Percentiles rank a stretch among this genome's conserved stretches.
These are phyloP conservation scores for Sporobolomyces pararoseus DNA, from an alignment of 768 basidiomycete species.

Conservation along the genomic window DNA sequence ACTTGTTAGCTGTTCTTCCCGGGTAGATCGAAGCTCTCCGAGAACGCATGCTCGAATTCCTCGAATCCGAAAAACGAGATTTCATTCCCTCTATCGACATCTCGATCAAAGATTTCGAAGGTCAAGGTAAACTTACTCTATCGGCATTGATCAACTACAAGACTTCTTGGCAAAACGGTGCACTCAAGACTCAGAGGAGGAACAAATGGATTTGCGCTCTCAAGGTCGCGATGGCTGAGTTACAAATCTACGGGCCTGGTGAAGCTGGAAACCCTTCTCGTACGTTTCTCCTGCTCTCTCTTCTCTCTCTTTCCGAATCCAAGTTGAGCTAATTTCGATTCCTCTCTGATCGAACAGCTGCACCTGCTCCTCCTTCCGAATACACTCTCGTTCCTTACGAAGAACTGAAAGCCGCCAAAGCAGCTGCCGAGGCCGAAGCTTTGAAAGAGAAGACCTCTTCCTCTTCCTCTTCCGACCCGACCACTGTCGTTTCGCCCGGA, in stretches of 20 bases:
- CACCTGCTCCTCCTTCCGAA: conserved; percentile 56
- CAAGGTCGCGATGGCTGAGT: conserved; percentile 65
- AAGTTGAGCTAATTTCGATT: not conserved
- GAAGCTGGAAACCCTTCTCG: conserved; percentile 48
- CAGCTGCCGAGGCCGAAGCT: conserved; percentile 14
- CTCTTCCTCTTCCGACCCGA: not conserved
- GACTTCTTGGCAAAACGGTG: conserved; percentile 76
- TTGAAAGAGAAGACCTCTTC: conserved; percentile 2
- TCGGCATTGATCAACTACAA: conserved; percentile 83
- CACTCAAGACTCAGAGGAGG: conserved; percentile 69
- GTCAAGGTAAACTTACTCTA: conserved; percentile 70
- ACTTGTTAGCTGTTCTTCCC: not conserved
- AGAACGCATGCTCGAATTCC: conserved; percentile 72
- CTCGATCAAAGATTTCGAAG: conserved; percentile 36
- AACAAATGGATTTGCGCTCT: conserved; percentile 92
- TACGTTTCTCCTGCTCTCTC: not conserved
- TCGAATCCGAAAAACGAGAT: conserved; percentile 67
- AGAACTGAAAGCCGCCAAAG: conserved; percentile 44
- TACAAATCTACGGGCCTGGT: conserved; percentile 60
- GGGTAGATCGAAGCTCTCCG: conserved; percentile 66
- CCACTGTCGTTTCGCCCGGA: too few species aligned
- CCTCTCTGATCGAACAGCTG: conserved; percentile 47
- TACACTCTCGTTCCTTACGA: conserved; percentile 75
- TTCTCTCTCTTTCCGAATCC: not conserved
- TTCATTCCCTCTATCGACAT: conserved; percentile 74